Evolutionary conservation across 805 yeast species (phyloP).

Genomic region (Helenozyma rhizophorensis): DNA sequence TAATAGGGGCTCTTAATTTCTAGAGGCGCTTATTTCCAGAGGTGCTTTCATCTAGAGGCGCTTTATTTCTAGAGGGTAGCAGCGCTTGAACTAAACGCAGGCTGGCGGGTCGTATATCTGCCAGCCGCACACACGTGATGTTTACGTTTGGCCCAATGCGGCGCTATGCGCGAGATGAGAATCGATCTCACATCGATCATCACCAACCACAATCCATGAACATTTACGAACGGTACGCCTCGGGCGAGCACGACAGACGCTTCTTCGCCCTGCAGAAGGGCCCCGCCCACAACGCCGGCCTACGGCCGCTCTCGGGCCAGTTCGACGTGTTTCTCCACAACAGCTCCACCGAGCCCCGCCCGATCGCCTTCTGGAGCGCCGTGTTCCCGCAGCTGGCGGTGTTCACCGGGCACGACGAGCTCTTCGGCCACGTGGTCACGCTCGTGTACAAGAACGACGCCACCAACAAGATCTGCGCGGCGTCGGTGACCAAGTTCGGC

Average conservation of each 20-base stretch:
- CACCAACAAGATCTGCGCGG: slow-evolving; percentile 46
- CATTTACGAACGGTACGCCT: slow-evolving; percentile 35
- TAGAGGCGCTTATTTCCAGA: too few species aligned
- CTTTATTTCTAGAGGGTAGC: too few species aligned
- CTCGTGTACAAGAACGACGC: slow-evolving; percentile 48
- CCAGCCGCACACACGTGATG: too few species aligned
- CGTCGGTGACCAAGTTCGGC: slow-evolving; percentile 64
- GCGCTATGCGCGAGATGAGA: too few species aligned
- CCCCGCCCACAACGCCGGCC: slow-evolving; percentile 12
- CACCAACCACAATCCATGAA: slow-evolving; percentile 21
- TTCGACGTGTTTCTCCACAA: slow-evolving; percentile 12
- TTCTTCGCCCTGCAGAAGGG: slow-evolving; percentile 4
- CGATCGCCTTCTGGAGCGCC: slow-evolving; percentile 30
- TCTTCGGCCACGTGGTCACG: slow-evolving; percentile 44
- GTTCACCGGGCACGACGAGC: slow-evolving; percentile 46
- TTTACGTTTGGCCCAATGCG: too few species aligned
- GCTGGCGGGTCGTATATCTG: too few species aligned
- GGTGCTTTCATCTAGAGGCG: too few species aligned
- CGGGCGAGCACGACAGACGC: slow-evolving; percentile 30
- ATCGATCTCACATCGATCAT: too few species aligned
- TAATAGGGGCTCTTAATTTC: too few species aligned
- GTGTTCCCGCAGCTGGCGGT: slow-evolving; percentile 48
- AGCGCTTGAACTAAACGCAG: too few species aligned
- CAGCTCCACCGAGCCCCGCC: slow-evolving; percentile 2
- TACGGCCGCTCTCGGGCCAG: slow-evolving; percentile 25